Evolutionary conservation across 495 filamentous ascomycete species (phyloP), one percentile per base, ranked within the genome.

Genomic region (Trichocladium uniseriatum): DNA sequence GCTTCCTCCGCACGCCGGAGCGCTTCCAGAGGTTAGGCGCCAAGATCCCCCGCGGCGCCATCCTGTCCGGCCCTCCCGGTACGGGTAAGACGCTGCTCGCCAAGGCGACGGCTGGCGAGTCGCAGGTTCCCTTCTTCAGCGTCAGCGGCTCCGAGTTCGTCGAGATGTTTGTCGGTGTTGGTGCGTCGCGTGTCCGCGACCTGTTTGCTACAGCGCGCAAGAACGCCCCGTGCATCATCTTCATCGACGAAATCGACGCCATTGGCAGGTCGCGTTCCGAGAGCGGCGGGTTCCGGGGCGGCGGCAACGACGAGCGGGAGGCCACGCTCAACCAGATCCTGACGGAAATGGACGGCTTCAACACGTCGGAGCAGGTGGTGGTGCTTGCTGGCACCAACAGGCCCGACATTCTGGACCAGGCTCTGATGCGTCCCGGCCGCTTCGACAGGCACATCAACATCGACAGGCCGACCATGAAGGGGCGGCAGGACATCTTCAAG

Each of bases 301-400:
- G 92, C 52, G 92, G 92, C 45, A 97, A 95, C 59, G 94, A 97
- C 61, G 92, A 98, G 72, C 81, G 92, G 59, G 92, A 98, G 66
- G 85, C 84, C 39, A 98, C 92, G 1, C 80, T 98, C 35, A 98
- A 98, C 65, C 92, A 98, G 69, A 95, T 98, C 49, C 76, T 98
- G 42, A 98, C 92, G 0, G 94, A 98, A 64, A 98, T 98, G 92
- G 92, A 98, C 64, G 92, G 92, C 44, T 97, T 97, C 79, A 97
- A 96, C 62, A 97, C 92, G 8, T 79, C 85, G 1, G 92, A 98
- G 58, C 94, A 97, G 70, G 85, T 98, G 28, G 91, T 97, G 48
- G 92, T 98, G n/a, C 78, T 98, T 48, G 92, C 92, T 38, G 92
- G 94, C 72, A 98, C 92, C 34, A 97, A 97, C 67, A 75, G 92